Evolutionary conservation across 129 eudicot genomes (phyloP), one percentile per base, ranked within the genome.

Genomic region (Flaveria robusta): DNA sequence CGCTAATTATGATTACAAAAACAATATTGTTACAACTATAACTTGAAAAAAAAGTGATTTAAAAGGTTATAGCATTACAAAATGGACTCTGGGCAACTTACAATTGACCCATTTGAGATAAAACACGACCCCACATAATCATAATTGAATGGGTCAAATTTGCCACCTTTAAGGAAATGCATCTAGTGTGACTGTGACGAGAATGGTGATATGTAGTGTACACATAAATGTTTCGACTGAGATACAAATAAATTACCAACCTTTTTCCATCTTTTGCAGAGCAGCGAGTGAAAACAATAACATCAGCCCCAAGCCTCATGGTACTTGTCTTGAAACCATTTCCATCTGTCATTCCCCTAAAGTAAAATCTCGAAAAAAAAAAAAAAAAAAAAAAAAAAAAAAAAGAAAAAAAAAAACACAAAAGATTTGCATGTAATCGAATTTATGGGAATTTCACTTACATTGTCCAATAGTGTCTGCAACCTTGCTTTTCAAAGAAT

Each of bases 271-370:
- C 77, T 71, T 79, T 76, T 59, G 91, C 92, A 71, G 76, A 26
- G 81, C 83, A 82, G 24, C 97, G 87, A 49, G 98, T 82, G 84
- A 94, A 91, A 47, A 94, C 97, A 81, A 94, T 94, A 9, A 94
- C 98, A 83, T 94, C 98, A 47, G 97, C 97, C 27, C 98, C 98
- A 83, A 91, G 98, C 81, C 98, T 87, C 98, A 94, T 94, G 15
- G 98, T 91, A 85, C 98, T 94, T 24, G 98, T 94, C 87, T 94
- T 91, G 68, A 94, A 94, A 76, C 97, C 98, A 62, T 94, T 94
- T 66, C 98, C 98, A 77, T 94, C 97, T 94, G 88, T 71, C 20
- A 5, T 34, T 34, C 39, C 39, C 39, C 39, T 34, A 0, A 34
- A 34, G 39, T 34, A 34, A 34, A 5, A 5, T 34, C 64, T 50